Conservation (phyloP, 257 asterid genomes). For the Nemophila menziesii region DNA sequence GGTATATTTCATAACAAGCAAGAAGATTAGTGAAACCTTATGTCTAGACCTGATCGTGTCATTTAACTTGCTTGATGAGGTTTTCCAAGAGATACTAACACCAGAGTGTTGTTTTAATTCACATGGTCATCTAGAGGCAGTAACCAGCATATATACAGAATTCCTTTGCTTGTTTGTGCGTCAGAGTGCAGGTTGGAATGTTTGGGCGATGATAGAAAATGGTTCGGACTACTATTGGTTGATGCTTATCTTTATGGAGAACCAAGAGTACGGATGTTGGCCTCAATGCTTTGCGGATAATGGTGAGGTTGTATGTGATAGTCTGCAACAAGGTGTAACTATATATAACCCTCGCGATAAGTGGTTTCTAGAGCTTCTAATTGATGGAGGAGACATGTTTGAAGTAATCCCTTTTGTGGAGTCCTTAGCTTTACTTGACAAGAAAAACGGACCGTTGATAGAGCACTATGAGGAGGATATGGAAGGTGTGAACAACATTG, state of each 20-base stretch:
- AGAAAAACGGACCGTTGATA: no score
- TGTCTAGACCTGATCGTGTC: constrained; percentile 3
- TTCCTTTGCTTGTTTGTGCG: constrained; percentile 1
- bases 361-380: no score
- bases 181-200: not conserved
- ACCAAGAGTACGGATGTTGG: not conserved
- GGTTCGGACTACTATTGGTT: not conserved
- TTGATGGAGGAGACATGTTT: no score
- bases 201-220: not conserved
- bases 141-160: not conserved
- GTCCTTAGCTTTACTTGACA: no score
- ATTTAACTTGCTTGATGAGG: not conserved
- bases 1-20: constrained; percentile 3
- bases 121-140: not conserved
- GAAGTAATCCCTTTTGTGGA: no score
- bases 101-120: not conserved
- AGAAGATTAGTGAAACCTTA: not conserved
- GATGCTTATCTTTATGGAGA: not conserved
- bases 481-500: no score
- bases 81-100: not conserved
- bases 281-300: constrained; percentile 2
- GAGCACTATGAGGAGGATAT: no score
- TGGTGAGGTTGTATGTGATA: not conserved
- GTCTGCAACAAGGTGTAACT: not conserved
- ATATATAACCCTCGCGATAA: no score